Evolutionary conservation across 2,329 filamentous ascomycete species (phyloP).

Genomic region (Emmonsiellopsis sp.): DNA sequence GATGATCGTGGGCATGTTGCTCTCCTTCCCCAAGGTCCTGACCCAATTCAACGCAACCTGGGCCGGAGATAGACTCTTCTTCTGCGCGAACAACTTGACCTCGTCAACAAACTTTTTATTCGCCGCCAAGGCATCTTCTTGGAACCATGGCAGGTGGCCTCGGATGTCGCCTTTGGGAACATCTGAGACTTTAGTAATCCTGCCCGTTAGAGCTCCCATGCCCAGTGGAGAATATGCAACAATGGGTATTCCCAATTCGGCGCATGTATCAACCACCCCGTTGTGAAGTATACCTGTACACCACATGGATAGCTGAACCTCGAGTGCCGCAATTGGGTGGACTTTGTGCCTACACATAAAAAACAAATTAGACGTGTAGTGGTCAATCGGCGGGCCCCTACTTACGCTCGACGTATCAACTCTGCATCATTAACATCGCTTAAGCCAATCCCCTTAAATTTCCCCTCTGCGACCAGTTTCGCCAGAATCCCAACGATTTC

Average conservation of each 20-base stretch:
- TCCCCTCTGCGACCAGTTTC: constrained; percentile 25
- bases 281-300: constrained; percentile 49
- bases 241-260: constrained; percentile 49
- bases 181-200: constrained; percentile 38
- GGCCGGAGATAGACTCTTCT: constrained; percentile 35
- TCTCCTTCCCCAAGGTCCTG: constrained; percentile 30
- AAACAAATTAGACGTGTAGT: background rate
- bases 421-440: constrained; percentile 27
- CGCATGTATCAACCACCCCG: constrained; percentile 48
- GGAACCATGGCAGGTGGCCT: constrained; percentile 38
- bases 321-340: constrained; percentile 49
- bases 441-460: constrained; percentile 28
- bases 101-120: constrained; percentile 43
- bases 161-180: constrained; percentile 41
- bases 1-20: constrained; percentile 36
- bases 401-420: constrained; percentile 33
- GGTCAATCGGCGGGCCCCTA: background rate
- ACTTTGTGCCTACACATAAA: constrained; percentile 33
- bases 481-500: constrained; percentile 27
- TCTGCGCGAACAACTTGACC: constrained; percentile 35
- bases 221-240: constrained; percentile 53
- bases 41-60: constrained; percentile 46
- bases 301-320: constrained; percentile 53
- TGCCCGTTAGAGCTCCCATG: constrained; percentile 46
- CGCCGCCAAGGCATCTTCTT: constrained; percentile 41